These are phyloP conservation scores for Gaeumannomyces sp. DNA, from an alignment of 2,329 filamentous ascomycete genomes.

Conservation along the genomic window DNA sequence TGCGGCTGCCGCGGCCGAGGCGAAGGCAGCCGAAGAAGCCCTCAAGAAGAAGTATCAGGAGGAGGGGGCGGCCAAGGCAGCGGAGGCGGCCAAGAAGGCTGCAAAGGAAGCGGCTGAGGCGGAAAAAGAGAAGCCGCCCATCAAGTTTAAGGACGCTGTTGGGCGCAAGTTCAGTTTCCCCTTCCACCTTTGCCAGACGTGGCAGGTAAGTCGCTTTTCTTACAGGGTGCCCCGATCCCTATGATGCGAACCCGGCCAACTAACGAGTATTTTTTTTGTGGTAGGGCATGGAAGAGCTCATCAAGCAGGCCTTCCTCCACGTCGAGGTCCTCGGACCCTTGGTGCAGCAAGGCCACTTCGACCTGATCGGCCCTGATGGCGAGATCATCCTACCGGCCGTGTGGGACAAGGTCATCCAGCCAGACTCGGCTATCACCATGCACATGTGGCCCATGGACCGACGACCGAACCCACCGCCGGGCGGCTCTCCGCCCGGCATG, in stretches of 20 bases:
- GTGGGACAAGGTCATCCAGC: constrained; percentile 76
- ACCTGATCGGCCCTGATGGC: constrained; percentile 70
- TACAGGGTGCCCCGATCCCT: not conserved
- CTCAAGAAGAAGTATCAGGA: constrained; percentile 43
- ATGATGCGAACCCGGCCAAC: not conserved
- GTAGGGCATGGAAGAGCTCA: constrained; percentile 80
- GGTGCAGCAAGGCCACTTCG: constrained; percentile 73
- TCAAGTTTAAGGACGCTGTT: constrained; percentile 87
- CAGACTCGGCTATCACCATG: constrained; percentile 61
- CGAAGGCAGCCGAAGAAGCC: constrained; percentile 50
- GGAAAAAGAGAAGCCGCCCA: constrained; percentile 61
- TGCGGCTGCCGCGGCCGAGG: constrained; percentile 38
- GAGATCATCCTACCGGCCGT: constrained; percentile 77
- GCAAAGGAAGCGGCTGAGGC: constrained; percentile 32
- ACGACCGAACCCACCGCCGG: constrained; percentile 14
- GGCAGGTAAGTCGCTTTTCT: constrained; percentile 55
- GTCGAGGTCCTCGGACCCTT: constrained; percentile 71
- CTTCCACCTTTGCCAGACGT: constrained; percentile 76
- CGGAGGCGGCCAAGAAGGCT: constrained; percentile 37
- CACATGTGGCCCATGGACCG: constrained; percentile 53
- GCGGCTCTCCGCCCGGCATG: constrained; percentile 1
- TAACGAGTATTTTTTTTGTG: not conserved
- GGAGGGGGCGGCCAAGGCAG: constrained; percentile 38
- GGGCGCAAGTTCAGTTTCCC: constrained; percentile 91
- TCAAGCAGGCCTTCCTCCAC: constrained; percentile 76